Percentiles rank a stretch among this genome's conserved stretches.
Evolutionary conservation across 2,329 filamentous ascomycete genomes (phyloP).

Genomic region (Tothia fuscella): DNA sequence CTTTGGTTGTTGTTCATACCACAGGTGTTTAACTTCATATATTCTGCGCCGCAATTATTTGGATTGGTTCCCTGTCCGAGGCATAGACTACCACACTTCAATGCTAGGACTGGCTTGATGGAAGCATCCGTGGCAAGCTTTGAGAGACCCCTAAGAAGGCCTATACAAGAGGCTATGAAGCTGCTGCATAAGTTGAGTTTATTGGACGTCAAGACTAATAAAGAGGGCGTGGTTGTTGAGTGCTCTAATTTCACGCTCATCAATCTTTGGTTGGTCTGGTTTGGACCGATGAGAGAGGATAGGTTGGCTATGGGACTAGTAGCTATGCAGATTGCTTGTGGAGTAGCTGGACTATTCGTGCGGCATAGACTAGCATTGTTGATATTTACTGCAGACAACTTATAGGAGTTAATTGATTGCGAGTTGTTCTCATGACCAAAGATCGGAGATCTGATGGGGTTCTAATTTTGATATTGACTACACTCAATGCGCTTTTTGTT

Average conservation of each 20-base stretch:
- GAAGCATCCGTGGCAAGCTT: conserved; percentile 76
- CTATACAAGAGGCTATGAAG: conserved; percentile 52
- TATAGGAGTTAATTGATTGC: too few relatives aligned
- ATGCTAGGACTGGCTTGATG: conserved; percentile 68
- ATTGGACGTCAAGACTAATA: conserved; percentile 54
- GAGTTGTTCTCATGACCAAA: too few relatives aligned
- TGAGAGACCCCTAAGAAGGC: conserved; percentile 53
- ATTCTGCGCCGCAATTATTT: conserved; percentile 86
- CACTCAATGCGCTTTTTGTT: too few relatives aligned
- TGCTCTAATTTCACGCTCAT: conserved; percentile 86
- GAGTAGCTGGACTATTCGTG: conserved; percentile 72
- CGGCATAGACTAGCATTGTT: conserved; percentile 76
- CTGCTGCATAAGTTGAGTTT: conserved; percentile 57
- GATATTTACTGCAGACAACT: conserved; percentile 83
- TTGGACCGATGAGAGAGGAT: conserved; percentile 82
- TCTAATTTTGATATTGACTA: too few relatives aligned
- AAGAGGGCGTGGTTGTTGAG: conserved; percentile 59
- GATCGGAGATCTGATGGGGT: too few relatives aligned
- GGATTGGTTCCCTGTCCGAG: conserved; percentile 82
- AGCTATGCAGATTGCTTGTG: conserved; percentile 61
- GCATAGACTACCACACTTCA: conserved; percentile 83
- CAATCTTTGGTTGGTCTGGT: conserved; percentile 94
- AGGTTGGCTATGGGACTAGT: conserved; percentile 68
- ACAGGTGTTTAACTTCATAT: conserved; percentile 93
- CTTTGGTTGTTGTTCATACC: conserved; percentile 81